Base-by-base conservation (phyloP, 371 early-diverging fungal species). In the Mortierella polycephala region DNA sequence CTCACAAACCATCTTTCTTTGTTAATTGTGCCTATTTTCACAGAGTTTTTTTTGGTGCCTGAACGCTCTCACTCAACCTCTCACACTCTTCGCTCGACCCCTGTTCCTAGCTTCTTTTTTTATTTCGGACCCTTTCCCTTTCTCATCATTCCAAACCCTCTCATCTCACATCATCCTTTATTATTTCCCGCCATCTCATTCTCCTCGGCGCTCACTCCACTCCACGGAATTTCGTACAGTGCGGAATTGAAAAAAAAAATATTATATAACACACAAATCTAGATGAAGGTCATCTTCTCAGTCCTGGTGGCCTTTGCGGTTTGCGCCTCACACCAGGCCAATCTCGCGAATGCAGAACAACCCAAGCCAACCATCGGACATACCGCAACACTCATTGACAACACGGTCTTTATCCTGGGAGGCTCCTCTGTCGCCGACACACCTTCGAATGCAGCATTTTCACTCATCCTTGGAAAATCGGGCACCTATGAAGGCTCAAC, bases 381-480 rank as follows among this genome's bases (percentile, higher is more conserved):
- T 44, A 66, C 80, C 0, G 69, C 69, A 5, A 45, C 49, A 1
- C 9, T 79, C 9, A 40, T 69, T n/a, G 73, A 69, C 57, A 66
- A 62, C 37, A 69, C 67, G 16, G 60, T 79, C 60, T 79, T 73
- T 50, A 79, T 79, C 40, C 80, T 69, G 59, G 80, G 80, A 12
- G 80, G 80, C n/a, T 40, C 39, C 5, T 47, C 45, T 0, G 13
- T 60, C 0, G 45, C 10, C 16, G 61, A 56, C 47, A 30, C 9
- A 1, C 44, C 65, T 13, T 30, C 58, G 13, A 60, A 54, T 5
- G 58, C 64, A 1, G 65, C 80, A 55, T 79, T 62, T 21, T 65
- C 80, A 0, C 52, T 79, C 39, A 18, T 60, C 41, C 69, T 79
- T 18, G 58, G 47, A 18, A 8, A 42, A 9, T n/a, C 44, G 0